Base-by-base conservation (phyloP, 202 grass and related monocot species). In the Carex arenaria region DNA sequence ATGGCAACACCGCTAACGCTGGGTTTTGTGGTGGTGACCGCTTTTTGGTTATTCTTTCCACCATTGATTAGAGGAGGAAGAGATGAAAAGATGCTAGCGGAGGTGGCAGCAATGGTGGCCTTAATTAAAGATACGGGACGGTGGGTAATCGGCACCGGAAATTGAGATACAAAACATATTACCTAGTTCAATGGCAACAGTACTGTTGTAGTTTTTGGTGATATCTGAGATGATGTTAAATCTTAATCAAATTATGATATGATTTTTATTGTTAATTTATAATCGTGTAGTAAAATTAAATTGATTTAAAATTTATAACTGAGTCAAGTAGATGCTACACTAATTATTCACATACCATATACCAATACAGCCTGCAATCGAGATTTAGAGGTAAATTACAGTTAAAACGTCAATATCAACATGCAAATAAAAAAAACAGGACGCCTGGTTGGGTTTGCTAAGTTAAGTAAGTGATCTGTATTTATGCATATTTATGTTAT, bases 21-120 rank as follows among this genome's bases (percentile, higher is more conserved):
- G 19, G 87, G 52, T 26, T 92, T 92, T 71, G 83, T 92, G 30
- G 28, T 32, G 12, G 82, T 26, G 22, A 90, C 85, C 0, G 85
- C 60, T 53, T 90, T 85, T 17, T 89, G 87, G 85, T 82, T 92
- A 1, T 92, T 92, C 85, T 87, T 90, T 84, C 85, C 90, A 17
- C 87, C 90, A n/a, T 66, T 90, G 19, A 52, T 87, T 22, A 86
- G 90, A 72, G 80, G 73, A 71, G 78, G 83, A 12, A 54, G 17
- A n/a, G 87, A 89, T 68, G 86, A 88, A 60, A 77, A 34, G 78
- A 11, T 88, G 6, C 47, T 92, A 56, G 85, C 78, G 34, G 90
- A 92, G 85, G 81, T 62, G 65, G 59, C 65, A 66, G 87, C 78
- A 0, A 70, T 75, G 3, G 18, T 89, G 28, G 38, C 34, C 4